Evolutionary conservation across 352 stramenopile species (phyloP), one percentile per base, ranked within the genome.

Genomic region (Pythium aquatile): DNA sequence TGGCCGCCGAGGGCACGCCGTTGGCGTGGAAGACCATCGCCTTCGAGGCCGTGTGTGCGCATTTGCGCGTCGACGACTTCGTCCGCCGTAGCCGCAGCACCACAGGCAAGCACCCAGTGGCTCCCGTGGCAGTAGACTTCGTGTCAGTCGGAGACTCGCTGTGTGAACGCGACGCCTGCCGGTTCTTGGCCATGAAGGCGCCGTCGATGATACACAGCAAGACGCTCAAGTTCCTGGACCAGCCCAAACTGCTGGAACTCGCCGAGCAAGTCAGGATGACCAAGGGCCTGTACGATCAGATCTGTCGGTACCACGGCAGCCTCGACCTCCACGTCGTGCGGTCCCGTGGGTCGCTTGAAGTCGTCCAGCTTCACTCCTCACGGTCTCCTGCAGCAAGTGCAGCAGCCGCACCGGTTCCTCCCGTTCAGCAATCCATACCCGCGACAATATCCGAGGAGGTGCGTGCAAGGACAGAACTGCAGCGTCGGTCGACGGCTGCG

Each of bases 111-210:
- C 9, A 37, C 1, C 6, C 42, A 14, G 26, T 51, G 7, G 54
- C 57, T 8, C 47, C 28, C 6, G 42, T 61, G 35, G 62, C 48
- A 10, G 72, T 79, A 16, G 70, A 85, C 60, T 70, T 87, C 26
- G 66, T 89, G n/a, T 89, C 78, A 9, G 65, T 89, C 26, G 78
- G 78, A 16, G 78, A 89, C 62, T 77, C 80, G 13, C 28, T 76
- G 20, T 83, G 76, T 56, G 77, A 87, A 56, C 77, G 80, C n/a
- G 68, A 85, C 32, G 79, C 79, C 6, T 86, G 79, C 56, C 69
- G 76, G 6, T 67, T 72, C 52, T 61, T 84, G 53, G 75, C 80
- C 44, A 42, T 63, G 26, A 73, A 74, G n/a, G 70, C 69, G 2
- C 67, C 69, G 0, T 47, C 61, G 1, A 65, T 78, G 55, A 44